Conservation (phyloP, 116 monocot species). For the Iris pallida region DNA sequence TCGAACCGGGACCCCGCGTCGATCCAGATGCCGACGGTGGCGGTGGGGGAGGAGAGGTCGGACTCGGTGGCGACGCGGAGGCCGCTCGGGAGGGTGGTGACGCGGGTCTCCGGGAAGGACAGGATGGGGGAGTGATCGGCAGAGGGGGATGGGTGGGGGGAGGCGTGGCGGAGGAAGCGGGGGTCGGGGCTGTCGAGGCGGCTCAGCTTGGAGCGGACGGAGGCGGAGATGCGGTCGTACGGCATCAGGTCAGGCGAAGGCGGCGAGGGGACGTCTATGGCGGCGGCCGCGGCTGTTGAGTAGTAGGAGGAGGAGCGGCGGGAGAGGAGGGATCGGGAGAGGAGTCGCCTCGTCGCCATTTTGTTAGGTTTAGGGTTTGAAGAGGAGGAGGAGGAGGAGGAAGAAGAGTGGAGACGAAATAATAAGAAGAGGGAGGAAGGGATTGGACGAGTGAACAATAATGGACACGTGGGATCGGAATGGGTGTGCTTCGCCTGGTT, state of each 20-base stretch:
- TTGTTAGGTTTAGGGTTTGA: constrained; percentile 8
- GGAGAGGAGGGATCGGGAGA: constrained; percentile 36
- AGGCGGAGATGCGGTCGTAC: constrained; percentile 66
- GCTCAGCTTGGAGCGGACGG: constrained; percentile 55
- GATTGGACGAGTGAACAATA: not conserved
- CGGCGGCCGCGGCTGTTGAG: too few relatives aligned
- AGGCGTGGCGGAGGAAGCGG: constrained; percentile 86
- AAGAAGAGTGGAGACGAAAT: not conserved
- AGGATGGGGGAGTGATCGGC: constrained; percentile 70
- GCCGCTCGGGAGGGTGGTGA: constrained; percentile 85
- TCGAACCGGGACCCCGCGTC: constrained; percentile 95
- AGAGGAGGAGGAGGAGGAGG: not conserved
- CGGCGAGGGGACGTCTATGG: constrained; percentile 15
- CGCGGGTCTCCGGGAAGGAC: constrained; percentile 78
- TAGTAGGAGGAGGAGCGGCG: constrained; percentile 29
- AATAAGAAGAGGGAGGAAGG: not conserved
- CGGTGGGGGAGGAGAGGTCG: constrained; percentile 56
- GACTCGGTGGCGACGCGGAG: constrained; percentile 95
- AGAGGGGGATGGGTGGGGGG: constrained; percentile 49
- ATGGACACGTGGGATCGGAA: not conserved
- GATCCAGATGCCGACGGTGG: constrained; percentile 98
- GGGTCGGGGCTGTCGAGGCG: constrained; percentile 79
- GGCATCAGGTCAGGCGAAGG: constrained; percentile 30
- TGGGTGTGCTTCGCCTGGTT: not conserved
- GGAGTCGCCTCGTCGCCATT: constrained; percentile 70